Conservation (phyloP, 805 yeast genomes). For the Cyberlindnera maclurae region DNA sequence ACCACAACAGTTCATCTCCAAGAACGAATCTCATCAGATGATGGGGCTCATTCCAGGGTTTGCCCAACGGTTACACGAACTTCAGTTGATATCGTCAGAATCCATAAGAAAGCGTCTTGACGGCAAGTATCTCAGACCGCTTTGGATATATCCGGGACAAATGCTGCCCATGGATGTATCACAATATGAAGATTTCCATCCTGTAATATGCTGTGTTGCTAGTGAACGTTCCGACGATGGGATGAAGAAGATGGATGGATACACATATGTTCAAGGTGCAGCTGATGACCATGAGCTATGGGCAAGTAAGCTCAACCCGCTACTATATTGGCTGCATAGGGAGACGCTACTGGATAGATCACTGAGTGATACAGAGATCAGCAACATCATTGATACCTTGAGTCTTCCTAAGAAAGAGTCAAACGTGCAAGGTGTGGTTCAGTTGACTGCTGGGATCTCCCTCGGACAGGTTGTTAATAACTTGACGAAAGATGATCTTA, state of each 20-base stretch:
- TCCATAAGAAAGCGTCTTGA: conserved; percentile 27
- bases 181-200: conserved; percentile 25
- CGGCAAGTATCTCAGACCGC: conserved; percentile 51
- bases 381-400: conserved; percentile 5
- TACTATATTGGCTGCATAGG: conserved; percentile 47
- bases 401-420: background rate
- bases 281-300: conserved; percentile 93
- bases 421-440: conserved; percentile 6
- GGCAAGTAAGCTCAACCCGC: conserved; percentile 52
- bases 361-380: conserved; percentile 27
- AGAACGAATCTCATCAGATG: conserved; percentile 51
- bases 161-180: conserved; percentile 30
- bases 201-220: conserved; percentile 52
- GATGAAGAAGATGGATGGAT: conserved; percentile 37
- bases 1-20: conserved; percentile 49
- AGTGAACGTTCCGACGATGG: conserved; percentile 60
- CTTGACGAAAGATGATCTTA: conserved; percentile 1
- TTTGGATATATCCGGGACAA: conserved; percentile 61
- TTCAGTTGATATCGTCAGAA: conserved; percentile 33
- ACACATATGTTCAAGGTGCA: conserved; percentile 79
- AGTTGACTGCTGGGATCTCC: conserved; percentile 13
- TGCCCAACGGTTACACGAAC: conserved; percentile 34
- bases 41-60: conserved; percentile 38
- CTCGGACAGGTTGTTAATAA: conserved; percentile 19
- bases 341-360: conserved; percentile 22